Conservation (phyloP, 192 early-diverging fungal genomes). For the Phlyctochytrium arcticum region DNA sequence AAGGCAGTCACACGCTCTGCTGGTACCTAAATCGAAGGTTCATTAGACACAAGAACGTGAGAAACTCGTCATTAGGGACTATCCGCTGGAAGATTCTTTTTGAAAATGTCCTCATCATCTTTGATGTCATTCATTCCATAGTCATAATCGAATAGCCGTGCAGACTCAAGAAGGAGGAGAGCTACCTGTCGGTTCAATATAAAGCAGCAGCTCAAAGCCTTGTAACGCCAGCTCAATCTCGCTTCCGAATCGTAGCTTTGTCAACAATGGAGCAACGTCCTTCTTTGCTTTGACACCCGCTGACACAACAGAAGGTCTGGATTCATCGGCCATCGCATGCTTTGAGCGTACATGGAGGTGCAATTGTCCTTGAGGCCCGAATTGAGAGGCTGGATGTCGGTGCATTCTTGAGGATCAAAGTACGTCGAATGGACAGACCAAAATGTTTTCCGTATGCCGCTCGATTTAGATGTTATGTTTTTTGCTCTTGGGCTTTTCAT, state of each 20-base stretch:
- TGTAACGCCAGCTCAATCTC: conserved; percentile 79
- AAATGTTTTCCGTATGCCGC: conserved; percentile 85
- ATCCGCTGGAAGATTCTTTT: not conserved
- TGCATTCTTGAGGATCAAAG: conserved; percentile 87
- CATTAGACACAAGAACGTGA: no score
- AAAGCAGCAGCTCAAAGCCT: conserved; percentile 84
- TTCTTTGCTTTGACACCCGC: no score
- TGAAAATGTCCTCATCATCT: not conserved
- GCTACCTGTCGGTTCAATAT: conserved; percentile 59
- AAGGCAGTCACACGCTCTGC: conserved; percentile 82
- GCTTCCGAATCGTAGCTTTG: conserved; percentile 43
- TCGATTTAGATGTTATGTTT: conserved; percentile 70
- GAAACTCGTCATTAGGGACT: not conserved
- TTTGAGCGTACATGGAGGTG: conserved; percentile 72
- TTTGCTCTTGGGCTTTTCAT: conserved; percentile 62
- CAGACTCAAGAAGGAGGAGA: not conserved
- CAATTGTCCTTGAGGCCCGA: conserved; percentile 91
- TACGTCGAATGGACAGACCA: conserved; percentile 91
- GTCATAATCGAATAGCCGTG: not conserved
- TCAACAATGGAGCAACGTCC: no score
- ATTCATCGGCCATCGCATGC: conserved; percentile 65
- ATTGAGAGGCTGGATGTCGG: conserved; percentile 78
- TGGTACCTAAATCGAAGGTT: conserved; percentile 54
- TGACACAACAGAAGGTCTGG: conserved; percentile 40
- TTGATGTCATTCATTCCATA: not conserved